Conservation (phyloP, 2,329 filamentous ascomycete genomes). For the Aureobasidium sp. region DNA sequence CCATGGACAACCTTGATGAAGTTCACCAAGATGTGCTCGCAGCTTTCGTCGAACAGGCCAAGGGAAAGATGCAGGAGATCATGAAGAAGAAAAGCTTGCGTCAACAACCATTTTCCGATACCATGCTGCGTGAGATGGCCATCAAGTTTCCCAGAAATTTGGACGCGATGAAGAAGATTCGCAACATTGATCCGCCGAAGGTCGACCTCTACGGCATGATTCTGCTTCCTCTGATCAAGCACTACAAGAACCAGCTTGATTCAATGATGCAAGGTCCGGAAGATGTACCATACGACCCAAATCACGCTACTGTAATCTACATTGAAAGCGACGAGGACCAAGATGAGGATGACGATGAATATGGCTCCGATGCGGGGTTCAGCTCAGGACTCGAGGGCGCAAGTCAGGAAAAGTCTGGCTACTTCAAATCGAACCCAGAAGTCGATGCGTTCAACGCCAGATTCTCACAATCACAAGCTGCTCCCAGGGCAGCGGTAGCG, state of each 20-base stretch:
- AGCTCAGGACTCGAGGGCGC: conserved; percentile 38
- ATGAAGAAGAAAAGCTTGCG: conserved; percentile 53
- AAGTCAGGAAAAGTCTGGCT: conserved; percentile 21
- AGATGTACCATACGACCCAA: conserved; percentile 37
- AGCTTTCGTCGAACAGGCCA: conserved; percentile 59
- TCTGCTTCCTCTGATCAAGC: conserved; percentile 54
- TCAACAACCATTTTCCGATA: conserved; percentile 59
- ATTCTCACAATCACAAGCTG: conserved; percentile 20
- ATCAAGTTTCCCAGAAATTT: conserved; percentile 58
- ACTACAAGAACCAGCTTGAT: conserved; percentile 28
- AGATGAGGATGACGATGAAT: conserved; percentile 33
- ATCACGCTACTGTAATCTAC: conserved; percentile 44
- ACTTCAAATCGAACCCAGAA: conserved; percentile 23
- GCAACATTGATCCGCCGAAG: conserved; percentile 55
- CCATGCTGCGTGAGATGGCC: conserved; percentile 65
- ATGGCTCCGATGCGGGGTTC: conserved; percentile 41
- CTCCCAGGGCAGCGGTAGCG: background rate
- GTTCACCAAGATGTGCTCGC: conserved; percentile 58
- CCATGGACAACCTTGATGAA: conserved; percentile 48
- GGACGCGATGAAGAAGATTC: conserved; percentile 57
- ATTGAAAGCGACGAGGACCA: conserved; percentile 39
- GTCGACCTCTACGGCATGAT: conserved; percentile 55
- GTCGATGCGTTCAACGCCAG: conserved; percentile 26
- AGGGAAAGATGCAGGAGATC: conserved; percentile 53
- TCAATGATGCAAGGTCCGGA: conserved; percentile 38